Conservation (phyloP, 2,329 filamentous ascomycete genomes). For the Nemania sp. region DNA sequence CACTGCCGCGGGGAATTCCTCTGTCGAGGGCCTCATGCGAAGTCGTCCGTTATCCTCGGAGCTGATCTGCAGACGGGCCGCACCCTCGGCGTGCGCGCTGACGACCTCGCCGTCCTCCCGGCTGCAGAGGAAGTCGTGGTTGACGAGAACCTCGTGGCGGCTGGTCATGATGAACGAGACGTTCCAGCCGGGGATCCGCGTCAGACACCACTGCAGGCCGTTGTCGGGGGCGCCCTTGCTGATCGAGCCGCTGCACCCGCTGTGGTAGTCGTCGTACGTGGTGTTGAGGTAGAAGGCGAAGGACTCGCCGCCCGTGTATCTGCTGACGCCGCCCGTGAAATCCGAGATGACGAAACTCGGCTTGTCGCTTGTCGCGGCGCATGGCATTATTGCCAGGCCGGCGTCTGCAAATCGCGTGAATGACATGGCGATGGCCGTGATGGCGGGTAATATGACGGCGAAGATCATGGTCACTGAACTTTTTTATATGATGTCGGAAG, state of each 20-base stretch:
- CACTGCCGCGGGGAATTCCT: conserved; percentile 14
- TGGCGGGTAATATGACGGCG: conserved; percentile 20
- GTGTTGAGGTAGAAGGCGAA: conserved; percentile 30
- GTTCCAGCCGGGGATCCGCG: conserved; percentile 27
- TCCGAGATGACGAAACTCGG: conserved; percentile 22
- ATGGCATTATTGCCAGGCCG: conserved; percentile 19
- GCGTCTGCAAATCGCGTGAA: conserved; percentile 24
- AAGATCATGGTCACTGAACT: conserved; percentile 20
- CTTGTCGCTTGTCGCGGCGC: conserved; percentile 1
- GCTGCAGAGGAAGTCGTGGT: conserved; percentile 25
- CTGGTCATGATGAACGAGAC: conserved; percentile 26
- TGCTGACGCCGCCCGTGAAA: conserved; percentile 26
- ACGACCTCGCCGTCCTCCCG: conserved; percentile 18
- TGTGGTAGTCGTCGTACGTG: conserved; percentile 27
- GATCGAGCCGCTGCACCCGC: conserved; percentile 26
- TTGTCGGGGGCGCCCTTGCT: conserved; percentile 20
- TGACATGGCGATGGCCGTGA: conserved; percentile 26
- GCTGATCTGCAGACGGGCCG: conserved; percentile 8
- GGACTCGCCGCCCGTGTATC: conserved; percentile 28
- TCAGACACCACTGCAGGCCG: conserved; percentile 27
- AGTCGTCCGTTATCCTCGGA: conserved; percentile 14
- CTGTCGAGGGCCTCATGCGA: conserved; percentile 10
- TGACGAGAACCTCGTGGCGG: conserved; percentile 20
- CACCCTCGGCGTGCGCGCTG: conserved; percentile 22
- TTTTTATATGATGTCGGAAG: neutral